These are phyloP conservation scores for Trypanosoma congolense DNA, from an alignment of 208 protist genomes.

Conservation along the genomic window DNA sequence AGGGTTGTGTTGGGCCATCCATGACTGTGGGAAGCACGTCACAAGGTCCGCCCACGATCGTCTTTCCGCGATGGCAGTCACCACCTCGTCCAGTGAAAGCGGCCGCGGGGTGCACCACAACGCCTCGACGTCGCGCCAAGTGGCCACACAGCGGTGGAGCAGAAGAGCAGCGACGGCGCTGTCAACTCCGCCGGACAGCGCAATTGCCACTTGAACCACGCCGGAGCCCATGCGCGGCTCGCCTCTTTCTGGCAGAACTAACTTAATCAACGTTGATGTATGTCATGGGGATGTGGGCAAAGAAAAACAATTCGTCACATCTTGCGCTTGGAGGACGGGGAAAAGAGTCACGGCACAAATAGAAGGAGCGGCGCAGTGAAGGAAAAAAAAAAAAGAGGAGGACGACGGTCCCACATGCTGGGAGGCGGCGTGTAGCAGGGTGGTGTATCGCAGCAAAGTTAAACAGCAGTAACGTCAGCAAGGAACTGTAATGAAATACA, in stretches of 20 bases:
- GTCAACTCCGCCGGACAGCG: slow-evolving; percentile 78
- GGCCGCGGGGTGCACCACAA: slow-evolving; percentile 21
- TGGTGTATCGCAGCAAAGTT: too few species aligned
- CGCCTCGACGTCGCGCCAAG: slow-evolving; percentile 38
- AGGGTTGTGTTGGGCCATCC: slow-evolving; percentile 1
- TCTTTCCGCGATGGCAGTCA: slow-evolving; percentile 17
- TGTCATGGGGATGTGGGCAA: too few species aligned
- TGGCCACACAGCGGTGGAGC: slow-evolving; percentile 50
- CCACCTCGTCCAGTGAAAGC: slow-evolving; percentile 14
- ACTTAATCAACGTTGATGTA: too few species aligned
- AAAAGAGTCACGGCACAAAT: too few species aligned
- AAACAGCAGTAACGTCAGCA: too few species aligned
- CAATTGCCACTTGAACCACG: slow-evolving; percentile 46
- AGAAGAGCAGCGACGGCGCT: slow-evolving; percentile 68
- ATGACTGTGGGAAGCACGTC: too few species aligned
- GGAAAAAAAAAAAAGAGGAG: background rate
- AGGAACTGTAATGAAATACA: too few species aligned
- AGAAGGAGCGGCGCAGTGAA: too few species aligned
- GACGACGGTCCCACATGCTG: background rate
- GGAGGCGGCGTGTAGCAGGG: too few species aligned
- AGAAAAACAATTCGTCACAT: too few species aligned
- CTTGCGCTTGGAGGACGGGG: too few species aligned
- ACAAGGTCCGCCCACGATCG: slow-evolving; percentile 23
- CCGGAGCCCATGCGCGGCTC: slow-evolving; percentile 4
- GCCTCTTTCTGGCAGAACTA: too few species aligned